These are phyloP conservation scores for Ophiostoma ips DNA, from an alignment of 2,329 filamentous ascomycete genomes.

Conservation along the genomic window DNA sequence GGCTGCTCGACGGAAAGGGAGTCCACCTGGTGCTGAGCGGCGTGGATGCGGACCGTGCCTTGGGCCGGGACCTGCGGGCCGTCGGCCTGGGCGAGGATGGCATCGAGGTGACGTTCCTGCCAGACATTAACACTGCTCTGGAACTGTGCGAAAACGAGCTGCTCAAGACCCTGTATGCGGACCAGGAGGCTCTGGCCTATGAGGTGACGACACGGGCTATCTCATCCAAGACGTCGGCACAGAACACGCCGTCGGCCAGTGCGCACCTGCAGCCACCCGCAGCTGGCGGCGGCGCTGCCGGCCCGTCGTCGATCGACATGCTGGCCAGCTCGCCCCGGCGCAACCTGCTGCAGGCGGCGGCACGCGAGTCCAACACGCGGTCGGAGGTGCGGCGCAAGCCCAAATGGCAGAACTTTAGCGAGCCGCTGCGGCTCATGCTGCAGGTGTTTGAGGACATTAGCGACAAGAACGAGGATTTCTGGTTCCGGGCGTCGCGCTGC, in stretches of 20 bases:
- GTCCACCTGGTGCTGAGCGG: slow-evolving; percentile 76
- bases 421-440: slow-evolving; percentile 80
- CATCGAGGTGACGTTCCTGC: slow-evolving; percentile 65
- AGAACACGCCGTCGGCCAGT: not conserved
- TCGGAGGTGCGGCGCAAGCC: slow-evolving; percentile 43
- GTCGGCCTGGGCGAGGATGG: slow-evolving; percentile 68
- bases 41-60: slow-evolving; percentile 57
- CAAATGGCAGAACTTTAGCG: slow-evolving; percentile 75
- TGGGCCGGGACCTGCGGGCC: slow-evolving; percentile 67
- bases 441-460: slow-evolving; percentile 91
- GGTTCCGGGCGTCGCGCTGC: slow-evolving; percentile 67
- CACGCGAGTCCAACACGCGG: slow-evolving; percentile 58
- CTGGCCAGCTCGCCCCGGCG: slow-evolving; percentile 69
- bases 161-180: slow-evolving; percentile 63
- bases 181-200: slow-evolving; percentile 44
- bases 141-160: slow-evolving; percentile 94
- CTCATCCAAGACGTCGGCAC: not conserved
- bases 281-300: not conserved
- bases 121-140: slow-evolving; percentile 81
- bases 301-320: slow-evolving; percentile 21
- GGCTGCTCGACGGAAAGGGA: slow-evolving; percentile 61
- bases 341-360: slow-evolving; percentile 63
- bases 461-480: slow-evolving; percentile 82
- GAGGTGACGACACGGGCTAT: not conserved
- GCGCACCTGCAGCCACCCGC: not conserved